phyloP scores from a whole-genome alignment of 106 monocot species.

The Narthecium ossifragum region DNA sequence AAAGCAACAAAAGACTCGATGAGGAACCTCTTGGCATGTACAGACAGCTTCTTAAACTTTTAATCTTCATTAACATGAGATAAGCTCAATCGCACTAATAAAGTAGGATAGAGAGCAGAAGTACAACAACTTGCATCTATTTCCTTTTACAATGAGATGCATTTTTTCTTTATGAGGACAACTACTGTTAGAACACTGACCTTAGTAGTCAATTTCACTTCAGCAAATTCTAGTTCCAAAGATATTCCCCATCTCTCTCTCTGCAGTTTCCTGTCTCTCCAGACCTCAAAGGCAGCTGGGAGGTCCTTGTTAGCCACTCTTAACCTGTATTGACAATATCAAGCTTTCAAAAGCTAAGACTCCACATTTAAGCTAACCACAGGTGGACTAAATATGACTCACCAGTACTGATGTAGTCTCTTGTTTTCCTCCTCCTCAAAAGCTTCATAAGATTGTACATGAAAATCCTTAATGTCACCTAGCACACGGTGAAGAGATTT shows the following conservation, averaged over 20 bases:
- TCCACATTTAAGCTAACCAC: neutral
- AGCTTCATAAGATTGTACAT: slow-evolving; percentile 41
- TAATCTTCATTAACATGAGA: neutral
- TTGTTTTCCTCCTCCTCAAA: slow-evolving; percentile 56
- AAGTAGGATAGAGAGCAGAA: neutral
- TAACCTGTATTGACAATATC: slow-evolving; percentile 35
- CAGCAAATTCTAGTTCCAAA: slow-evolving; percentile 41
- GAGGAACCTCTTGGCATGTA: no score
- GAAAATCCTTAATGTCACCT: slow-evolving; percentile 56
- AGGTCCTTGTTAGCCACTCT: slow-evolving; percentile 49
- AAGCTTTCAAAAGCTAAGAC: neutral
- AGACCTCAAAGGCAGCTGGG: slow-evolving; percentile 29
- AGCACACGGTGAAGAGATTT: slow-evolving; percentile 58
- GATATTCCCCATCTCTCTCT: slow-evolving; percentile 27
- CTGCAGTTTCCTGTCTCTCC: slow-evolving; percentile 17
- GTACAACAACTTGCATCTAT: no score
- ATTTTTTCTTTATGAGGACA: neutral
- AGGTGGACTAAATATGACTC: slow-evolving; percentile 11
- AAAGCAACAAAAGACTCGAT: no score
- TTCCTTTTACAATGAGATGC: no score
- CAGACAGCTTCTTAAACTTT: neutral
- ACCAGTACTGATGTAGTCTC: slow-evolving; percentile 61
- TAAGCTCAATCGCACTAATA: neutral
- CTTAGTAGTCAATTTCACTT: slow-evolving; percentile 24
- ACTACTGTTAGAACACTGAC: slow-evolving; percentile 14